phyloP scores from a whole-genome alignment of 2,329 filamentous ascomycete species.

The Talaromyces piceae region DNA sequence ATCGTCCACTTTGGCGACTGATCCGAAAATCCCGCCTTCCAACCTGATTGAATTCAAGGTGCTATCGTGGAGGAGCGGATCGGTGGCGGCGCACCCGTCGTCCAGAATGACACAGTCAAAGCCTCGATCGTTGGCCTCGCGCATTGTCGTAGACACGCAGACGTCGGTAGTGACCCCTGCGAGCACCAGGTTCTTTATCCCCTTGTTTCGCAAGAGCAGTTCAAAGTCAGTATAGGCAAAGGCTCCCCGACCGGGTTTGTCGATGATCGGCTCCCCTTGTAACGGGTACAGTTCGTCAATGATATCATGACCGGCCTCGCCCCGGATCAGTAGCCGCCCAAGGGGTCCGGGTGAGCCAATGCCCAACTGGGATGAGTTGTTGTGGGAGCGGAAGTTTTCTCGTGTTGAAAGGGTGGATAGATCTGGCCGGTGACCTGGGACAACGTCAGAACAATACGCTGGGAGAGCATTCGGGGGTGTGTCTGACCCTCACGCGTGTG shows the following conservation, averaged over 20 bases:
- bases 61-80: constrained; percentile 33
- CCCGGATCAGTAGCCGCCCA: constrained; percentile 52
- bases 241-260: constrained; percentile 49
- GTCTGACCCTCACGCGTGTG: constrained; percentile 39
- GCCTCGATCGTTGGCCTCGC: constrained; percentile 49
- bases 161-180: constrained; percentile 51
- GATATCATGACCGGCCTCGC: constrained; percentile 51
- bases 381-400: constrained; percentile 47
- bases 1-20: constrained; percentile 32
- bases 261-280: constrained; percentile 43
- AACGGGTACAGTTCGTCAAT: constrained; percentile 47
- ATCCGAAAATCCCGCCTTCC: constrained; percentile 41
- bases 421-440: constrained; percentile 42
- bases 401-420: constrained; percentile 50
- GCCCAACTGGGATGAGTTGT: constrained; percentile 44
- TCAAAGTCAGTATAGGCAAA: constrained; percentile 51
- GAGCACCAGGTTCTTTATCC: constrained; percentile 47
- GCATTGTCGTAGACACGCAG: constrained; percentile 48
- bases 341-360: constrained; percentile 49
- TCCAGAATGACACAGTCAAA: constrained; percentile 48
- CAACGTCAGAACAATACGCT: neutral
- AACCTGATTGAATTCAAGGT: constrained; percentile 39
- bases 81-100: constrained; percentile 41
- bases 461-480: neutral
- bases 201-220: constrained; percentile 42